These are phyloP conservation scores for Syncephalastrum racemosum DNA, from an alignment of 371 early-diverging fungal genomes.

Conservation along the genomic window DNA sequence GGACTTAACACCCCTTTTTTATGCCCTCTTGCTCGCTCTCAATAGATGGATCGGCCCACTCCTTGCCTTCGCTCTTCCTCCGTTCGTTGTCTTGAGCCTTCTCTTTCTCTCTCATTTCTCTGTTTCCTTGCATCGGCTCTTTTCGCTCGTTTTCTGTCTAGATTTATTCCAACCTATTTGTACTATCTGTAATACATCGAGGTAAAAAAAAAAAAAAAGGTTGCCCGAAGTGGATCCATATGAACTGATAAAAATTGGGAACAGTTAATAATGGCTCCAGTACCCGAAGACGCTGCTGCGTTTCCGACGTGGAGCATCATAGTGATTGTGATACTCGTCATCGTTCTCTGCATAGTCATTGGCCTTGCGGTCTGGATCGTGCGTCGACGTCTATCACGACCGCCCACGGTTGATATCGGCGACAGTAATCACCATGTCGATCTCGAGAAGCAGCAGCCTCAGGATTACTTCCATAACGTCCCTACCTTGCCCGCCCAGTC, in stretches of 20 bases:
- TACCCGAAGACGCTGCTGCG: not conserved
- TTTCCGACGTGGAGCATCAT: conserved; percentile 30
- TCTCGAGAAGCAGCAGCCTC: not conserved
- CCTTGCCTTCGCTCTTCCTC: conserved; percentile 5
- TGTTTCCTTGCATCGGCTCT: conserved; percentile 1
- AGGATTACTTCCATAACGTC: too few species aligned
- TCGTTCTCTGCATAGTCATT: conserved; percentile 6
- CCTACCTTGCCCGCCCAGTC: too few species aligned
- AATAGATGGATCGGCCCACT: not conserved
- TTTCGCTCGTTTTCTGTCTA: conserved; percentile 10
- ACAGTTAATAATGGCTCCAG: conserved; percentile 2
- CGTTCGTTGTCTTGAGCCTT: conserved; percentile 5
- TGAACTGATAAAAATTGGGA: too few species aligned
- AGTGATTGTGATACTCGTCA: conserved; percentile 15
- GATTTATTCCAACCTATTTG: conserved; percentile 1
- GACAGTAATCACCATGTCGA: not conserved
- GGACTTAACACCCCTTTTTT: too few species aligned
- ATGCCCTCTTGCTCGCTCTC: not conserved
- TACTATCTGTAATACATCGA: conserved; percentile 9
- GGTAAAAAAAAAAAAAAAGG: conserved; percentile 6
- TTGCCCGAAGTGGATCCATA: too few species aligned
- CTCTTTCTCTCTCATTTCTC: conserved; percentile 9
- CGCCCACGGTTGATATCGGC: conserved; percentile 7
- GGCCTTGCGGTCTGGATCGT: conserved; percentile 7
- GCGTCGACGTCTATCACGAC: conserved; percentile 6